A percentile compares a stretch with the other conserved stretches of the same genome.
Conservation (phyloP, 2,329 filamentous ascomycete genomes). For the Curvularia eragrostidis region DNA sequence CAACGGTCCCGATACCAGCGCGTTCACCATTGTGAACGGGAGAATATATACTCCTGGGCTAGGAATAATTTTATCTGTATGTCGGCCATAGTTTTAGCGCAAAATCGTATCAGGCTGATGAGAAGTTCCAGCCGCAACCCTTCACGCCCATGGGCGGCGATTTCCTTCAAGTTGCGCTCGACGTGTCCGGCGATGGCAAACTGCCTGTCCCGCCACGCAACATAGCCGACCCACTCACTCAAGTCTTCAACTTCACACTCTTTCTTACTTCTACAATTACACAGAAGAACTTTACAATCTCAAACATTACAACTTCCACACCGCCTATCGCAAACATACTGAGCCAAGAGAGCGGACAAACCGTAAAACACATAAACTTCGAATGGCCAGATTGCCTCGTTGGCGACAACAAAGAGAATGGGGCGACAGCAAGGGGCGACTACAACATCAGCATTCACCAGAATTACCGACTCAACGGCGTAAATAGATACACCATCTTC, state of each 20-base stretch:
- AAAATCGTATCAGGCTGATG: slow-evolving; percentile 13
- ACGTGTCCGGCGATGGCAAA: slow-evolving; percentile 70
- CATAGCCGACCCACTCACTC: slow-evolving; percentile 60
- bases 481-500: slow-evolving; percentile 72
- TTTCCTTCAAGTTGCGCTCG: slow-evolving; percentile 68
- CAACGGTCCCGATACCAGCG: slow-evolving; percentile 33
- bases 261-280: slow-evolving; percentile 71
- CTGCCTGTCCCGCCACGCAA: slow-evolving; percentile 64
- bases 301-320: slow-evolving; percentile 62
- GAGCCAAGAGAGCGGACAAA: slow-evolving; percentile 68
- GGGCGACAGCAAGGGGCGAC: slow-evolving; percentile 61
- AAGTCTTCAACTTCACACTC: slow-evolving; percentile 69
- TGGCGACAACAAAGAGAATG: slow-evolving; percentile 60
- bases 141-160: slow-evolving; percentile 51
- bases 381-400: slow-evolving; percentile 73
- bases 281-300: slow-evolving; percentile 71
- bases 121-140: slow-evolving; percentile 41
- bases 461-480: slow-evolving; percentile 69
- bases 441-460: slow-evolving; percentile 79
- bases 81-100: slow-evolving; percentile 5
- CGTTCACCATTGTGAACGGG: slow-evolving; percentile 67
- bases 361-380: slow-evolving; percentile 77
- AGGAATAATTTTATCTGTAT: slow-evolving; percentile 66
- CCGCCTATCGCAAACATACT: slow-evolving; percentile 69
- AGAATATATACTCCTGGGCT: slow-evolving; percentile 75